Percentiles rank a stretch among this genome's conserved stretches.
These are phyloP conservation scores for Coniochaeta pulveracea DNA, from an alignment of 2,329 filamentous ascomycete species.

Conservation along the genomic window DNA sequence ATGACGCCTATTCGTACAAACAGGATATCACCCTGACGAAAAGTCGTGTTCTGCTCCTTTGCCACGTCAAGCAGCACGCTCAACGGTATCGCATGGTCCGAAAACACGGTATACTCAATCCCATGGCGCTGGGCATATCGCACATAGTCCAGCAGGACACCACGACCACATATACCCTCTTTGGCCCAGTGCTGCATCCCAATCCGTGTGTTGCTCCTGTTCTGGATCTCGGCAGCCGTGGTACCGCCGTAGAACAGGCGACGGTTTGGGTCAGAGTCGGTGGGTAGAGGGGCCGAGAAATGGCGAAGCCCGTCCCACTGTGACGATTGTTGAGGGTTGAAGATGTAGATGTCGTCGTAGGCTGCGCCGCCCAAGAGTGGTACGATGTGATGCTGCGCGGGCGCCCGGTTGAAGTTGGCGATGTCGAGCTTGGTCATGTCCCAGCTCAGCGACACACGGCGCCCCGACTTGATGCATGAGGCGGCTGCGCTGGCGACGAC, in stretches of 20 bases:
- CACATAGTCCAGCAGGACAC: conserved; percentile 38
- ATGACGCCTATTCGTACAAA: conserved; percentile 29
- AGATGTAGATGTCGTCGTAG: conserved; percentile 37
- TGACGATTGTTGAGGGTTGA: conserved; percentile 39
- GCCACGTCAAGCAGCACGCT: conserved; percentile 21
- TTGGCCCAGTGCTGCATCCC: conserved; percentile 35
- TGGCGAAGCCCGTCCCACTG: conserved; percentile 41
- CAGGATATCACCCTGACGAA: conserved; percentile 39
- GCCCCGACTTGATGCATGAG: conserved; percentile 37
- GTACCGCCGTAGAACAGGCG: conserved; percentile 37
- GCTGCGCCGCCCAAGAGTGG: conserved; percentile 31
- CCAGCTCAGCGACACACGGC: conserved; percentile 41
- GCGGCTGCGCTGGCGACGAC: conserved; percentile 35
- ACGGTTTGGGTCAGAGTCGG: conserved; percentile 17
- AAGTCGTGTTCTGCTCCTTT: conserved; percentile 26
- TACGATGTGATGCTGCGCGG: conserved; percentile 37
- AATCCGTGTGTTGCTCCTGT: conserved; percentile 29
- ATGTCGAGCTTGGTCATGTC: conserved; percentile 43
- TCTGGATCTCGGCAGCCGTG: conserved; percentile 30
- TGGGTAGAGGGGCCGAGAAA: conserved; percentile 29
- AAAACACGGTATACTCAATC: conserved; percentile 27
- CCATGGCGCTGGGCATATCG: conserved; percentile 28
- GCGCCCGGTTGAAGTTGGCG: conserved; percentile 39
- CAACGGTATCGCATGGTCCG: conserved; percentile 23
- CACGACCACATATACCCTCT: conserved; percentile 36